Base-by-base conservation (phyloP, 169 alveolate species). In the Cryptosporidium tyzzeri region DNA sequence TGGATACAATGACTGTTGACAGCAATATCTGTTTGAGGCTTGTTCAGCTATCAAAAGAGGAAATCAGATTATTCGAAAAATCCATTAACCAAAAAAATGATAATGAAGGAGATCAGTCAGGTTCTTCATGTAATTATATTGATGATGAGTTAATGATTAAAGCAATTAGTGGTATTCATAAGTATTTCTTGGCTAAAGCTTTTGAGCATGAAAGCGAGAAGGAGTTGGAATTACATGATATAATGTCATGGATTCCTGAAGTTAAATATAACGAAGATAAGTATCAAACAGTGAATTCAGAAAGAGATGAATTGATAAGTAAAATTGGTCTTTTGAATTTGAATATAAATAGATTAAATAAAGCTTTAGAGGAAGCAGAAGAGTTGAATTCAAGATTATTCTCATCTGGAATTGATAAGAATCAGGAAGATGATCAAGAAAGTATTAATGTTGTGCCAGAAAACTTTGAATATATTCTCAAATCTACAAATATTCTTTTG, bases 1-100 rank as follows among this genome's bases (percentile, higher is more conserved):
- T 80, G 31, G 89, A 80, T 62, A 45, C 80, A 18, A 21, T 80
- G 55, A 59, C 69, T 14, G 73, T 80, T 29, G 89, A 80, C 62
- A 80, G 35, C 37, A 59, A 65, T 48, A 80, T 80, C n/a, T 55
- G 55, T 18, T 62, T 80, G 68, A 59, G 89, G 31, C 75, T 80
- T 12, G 75, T 80, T 8, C 89, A 80, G 74, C 73, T 80, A 16
- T 80, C 80, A 41, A 80, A 65, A 50, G 75, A 80, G 51, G 89
- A 80, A 41, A 45, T 80, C 12, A 16, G 68, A 3, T 44, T 80
- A 12, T 59, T 80, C 48, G 68, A 80, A 44, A 31, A 50, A 33
- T 50, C 70, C 8, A 10, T 73, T 33, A 31, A 55, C 59, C 45
- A n/a, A 29, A n/a, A 35, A 18, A 65, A 21, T 18, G 26, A 21